Evolutionary conservation across 257 asterid genomes (phyloP).

Genomic region (Solanum raphanifolium): DNA sequence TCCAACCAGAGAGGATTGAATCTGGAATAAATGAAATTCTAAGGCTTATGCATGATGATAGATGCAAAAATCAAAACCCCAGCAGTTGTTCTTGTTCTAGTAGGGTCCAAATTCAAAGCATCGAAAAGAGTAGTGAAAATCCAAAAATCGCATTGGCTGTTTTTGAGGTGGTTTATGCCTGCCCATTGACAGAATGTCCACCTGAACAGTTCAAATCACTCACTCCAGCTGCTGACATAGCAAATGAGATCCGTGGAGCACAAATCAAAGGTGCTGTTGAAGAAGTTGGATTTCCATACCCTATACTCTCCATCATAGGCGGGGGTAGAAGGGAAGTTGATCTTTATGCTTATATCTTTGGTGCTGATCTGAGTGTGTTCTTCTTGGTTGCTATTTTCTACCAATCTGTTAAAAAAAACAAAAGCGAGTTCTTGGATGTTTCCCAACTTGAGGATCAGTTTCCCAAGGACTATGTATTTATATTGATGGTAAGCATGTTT

Average conservation of each 20-base stretch:
- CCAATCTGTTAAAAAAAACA: constrained; percentile 82
- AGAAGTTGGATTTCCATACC: constrained; percentile 74
- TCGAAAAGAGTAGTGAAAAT: constrained; percentile 63
- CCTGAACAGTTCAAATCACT: constrained; percentile 62
- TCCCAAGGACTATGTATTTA: constrained; percentile 83
- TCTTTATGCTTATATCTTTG: constrained; percentile 89
- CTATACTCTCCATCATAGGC: constrained; percentile 71
- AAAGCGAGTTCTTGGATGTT: constrained; percentile 83
- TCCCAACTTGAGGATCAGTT: constrained; percentile 99
- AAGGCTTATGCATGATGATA: constrained; percentile 57
- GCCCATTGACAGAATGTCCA: constrained; percentile 50
- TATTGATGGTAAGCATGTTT: constrained; percentile 65
- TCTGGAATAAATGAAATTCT: constrained; percentile 81
- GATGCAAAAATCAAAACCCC: constrained; percentile 55
- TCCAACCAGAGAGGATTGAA: constrained; percentile 96
- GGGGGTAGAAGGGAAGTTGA: constrained; percentile 96
- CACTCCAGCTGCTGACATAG: constrained; percentile 96
- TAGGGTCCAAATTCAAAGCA: constrained; percentile 89
- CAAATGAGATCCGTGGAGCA: constrained; percentile 69
- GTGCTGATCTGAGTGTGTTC: constrained; percentile 89
- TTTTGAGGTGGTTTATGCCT: constrained; percentile 86
- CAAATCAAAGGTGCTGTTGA: constrained; percentile 39
- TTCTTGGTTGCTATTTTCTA: constrained; percentile 90
- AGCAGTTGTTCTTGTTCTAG: constrained; percentile 63
- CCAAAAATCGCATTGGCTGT: constrained; percentile 69